Evolutionary conservation across 2,329 filamentous ascomycete genomes (phyloP), one percentile per base, ranked within the genome.

Genomic region (Arthrobotrys sinensis): DNA sequence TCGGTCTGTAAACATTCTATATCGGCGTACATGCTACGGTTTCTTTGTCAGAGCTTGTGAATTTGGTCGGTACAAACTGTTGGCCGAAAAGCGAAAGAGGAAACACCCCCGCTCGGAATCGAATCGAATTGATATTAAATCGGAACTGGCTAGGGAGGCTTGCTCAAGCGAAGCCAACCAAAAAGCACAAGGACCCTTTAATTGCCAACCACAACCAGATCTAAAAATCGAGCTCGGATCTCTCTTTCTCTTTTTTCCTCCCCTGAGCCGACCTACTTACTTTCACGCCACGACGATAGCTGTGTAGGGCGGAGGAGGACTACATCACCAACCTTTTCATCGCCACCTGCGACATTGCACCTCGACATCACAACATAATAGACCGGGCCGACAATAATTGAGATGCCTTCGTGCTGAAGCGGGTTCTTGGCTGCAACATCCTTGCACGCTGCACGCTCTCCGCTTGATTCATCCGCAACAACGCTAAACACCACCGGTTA

Each of bases 391-490:
- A 19, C 11, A 32, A 46, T 8, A 28, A 24, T 43, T 36, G 55
- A 55, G 40, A 73, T 73, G 69, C 60, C 69, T 73, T 52, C 46
- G 40, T 73, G 69, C 50, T 73, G 36, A 60, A 43, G 28, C 48
- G 43, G 45, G 55, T 24, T 53, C 38, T 65, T 57, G 50, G 69
- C 60, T 57, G 60, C 60, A 73, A 66, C 36, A 73, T 65, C 69
- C 69, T 73, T 73, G 69, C 50, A 48, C 62, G 69, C 60, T 72
- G 60, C 69, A 72, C 38, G 60, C 69, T 70, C 34, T 43, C 57
- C 16, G 57, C 57, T 63, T 55, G 60, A 48, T 57, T 57, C 57
- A 64, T 21, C 40, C 12, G 46, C 70, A 64, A 55, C 68, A 60
- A 60, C 70, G 60, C 60, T 38, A 60, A 62, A 48, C 32, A 50